Evolutionary conservation across 352 stramenopile genomes (phyloP), one percentile per base, ranked within the genome.

Genomic region (Lagenidium sp.): DNA sequence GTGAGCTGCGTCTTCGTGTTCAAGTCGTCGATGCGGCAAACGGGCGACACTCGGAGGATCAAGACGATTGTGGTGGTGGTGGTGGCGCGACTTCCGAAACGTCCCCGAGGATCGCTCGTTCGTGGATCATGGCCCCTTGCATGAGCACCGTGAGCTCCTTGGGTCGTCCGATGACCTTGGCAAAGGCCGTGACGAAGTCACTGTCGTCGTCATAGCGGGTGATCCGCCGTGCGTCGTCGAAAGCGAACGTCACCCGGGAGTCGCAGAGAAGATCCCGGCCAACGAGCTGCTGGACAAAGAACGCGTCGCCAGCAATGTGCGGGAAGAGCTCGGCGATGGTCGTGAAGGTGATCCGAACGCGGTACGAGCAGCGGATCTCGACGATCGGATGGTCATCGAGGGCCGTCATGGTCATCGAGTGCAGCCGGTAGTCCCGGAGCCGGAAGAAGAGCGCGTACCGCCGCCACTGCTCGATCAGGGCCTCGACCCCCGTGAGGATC

Each of bases 171-270:
- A 47, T 8, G 7, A 46, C 11, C 12, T 18, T 12, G 22, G 26
- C 15, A 41, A 54, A 54, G 8, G 47, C 47, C n/a, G 41, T 42
- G 28, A 63, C 41, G 46, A 63, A 58, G 36, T 63, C 55, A 36
- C 46, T 60, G 18, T 51, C 34, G 34, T 60, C 55, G 38, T 56
- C 49, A 37, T 64, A 56, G 3, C 50, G 50, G 13, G 48, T 28
- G 36, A 64, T 60, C 23, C 41, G 37, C 26, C 44, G 38, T 29
- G 55, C 41, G n/a, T 43, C 22, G 31, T 60, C 32, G 24, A 65
- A 60, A 21, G 46, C 32, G 18, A 57, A 57, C 30, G 53, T 50
- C 30, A 61, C 45, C 26, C 45, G 44, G 35, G 44, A 47, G 37
- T 40, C 12, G 46, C 44, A 45, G 36, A 40, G 5, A 15, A 65